Base-by-base conservation (phyloP, 2,329 filamentous ascomycete species). In the Sphaerostilbella broomeana region DNA sequence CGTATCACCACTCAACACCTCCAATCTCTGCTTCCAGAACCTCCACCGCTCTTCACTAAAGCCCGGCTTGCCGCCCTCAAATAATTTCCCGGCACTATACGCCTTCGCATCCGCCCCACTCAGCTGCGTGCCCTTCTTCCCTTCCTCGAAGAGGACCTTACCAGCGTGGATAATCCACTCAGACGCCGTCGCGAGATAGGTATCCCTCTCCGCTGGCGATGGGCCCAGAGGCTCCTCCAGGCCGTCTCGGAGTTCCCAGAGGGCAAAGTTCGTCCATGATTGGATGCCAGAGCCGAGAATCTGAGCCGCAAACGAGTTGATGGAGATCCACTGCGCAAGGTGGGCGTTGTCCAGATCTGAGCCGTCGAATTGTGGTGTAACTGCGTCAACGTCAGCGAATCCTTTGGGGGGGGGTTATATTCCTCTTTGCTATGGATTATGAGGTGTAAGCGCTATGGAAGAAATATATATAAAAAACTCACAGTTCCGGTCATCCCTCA, bases 241-340 rank as follows among this genome's bases (percentile, higher is more conserved):
- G 8, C 47, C 51, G 10, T 41, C 43, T 20, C 57, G 57, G n/a
- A 62, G 42, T 37, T 54, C 47, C 53, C 54, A 56, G 38, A 60
- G 43, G 36, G 48, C 57, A 28, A 58, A 49, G 35, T 56, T 56
- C 28, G 45, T 45, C 47, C 54, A 57, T 9, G 34, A 11, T 17
- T 46, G 40, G 13, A 52, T 43, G 6, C 30, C 22, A n/a, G 44
- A 34, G 42, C 50, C 53, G 38, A 55, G 48, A 13, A 60, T 43
- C 33, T 53, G 57, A 17, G 59, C 59, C 33, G 51, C 49, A 30
- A 62, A 59, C 9, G 57, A 57, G 49, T 62, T 58, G 46, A 61
- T 45, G 8, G 53, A 56, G 21, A 55, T 44, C 57, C 57, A 62
- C 35, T 53, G 41, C 4, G 43, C 16, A 20, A 54, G 39, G 9